Evolutionary conservation across 306 rosid species (phyloP).

Genomic region (Vigna radiata): DNA sequence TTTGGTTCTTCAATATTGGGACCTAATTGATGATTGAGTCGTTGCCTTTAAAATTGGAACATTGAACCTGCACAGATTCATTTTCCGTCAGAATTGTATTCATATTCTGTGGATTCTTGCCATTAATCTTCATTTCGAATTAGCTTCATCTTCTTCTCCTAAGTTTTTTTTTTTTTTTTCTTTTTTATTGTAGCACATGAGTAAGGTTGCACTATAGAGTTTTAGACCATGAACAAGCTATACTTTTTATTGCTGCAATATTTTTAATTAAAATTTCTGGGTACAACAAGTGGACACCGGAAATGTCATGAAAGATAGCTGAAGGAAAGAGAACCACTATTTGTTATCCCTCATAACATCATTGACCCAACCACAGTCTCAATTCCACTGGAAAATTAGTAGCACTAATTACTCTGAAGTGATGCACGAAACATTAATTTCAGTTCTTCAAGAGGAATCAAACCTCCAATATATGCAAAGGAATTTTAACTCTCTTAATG

Average conservation of each 20-base stretch:
- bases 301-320: conserved; percentile 17
- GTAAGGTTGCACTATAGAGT: conserved; percentile 16
- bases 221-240: conserved; percentile 43
- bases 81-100: conserved; percentile 78
- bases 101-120: conserved; percentile 61
- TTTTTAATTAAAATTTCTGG: conserved; percentile 23
- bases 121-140: conserved; percentile 47
- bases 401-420: conserved; percentile 21
- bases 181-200: conserved; percentile 34
- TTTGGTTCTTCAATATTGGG: conserved; percentile 89
- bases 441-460: conserved; percentile 31
- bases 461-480: conserved; percentile 16
- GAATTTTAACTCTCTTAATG: background rate
- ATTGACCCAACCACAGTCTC: conserved; percentile 3
- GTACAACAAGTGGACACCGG: conserved; percentile 13
- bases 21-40: conserved; percentile 93
- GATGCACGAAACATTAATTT: conserved; percentile 21
- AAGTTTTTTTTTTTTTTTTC: background rate
- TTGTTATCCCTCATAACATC: conserved; percentile 37
- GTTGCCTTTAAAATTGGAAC: conserved; percentile 84
- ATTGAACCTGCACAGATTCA: conserved; percentile 97
- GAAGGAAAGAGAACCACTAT: conserved; percentile 39
- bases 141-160: conserved; percentile 42
- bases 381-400: conserved; percentile 14
- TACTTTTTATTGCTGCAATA: conserved; percentile 22